Conservation (phyloP, 2,329 filamentous ascomycete species). For the Zelopaecilomyces penicillatus region DNA sequence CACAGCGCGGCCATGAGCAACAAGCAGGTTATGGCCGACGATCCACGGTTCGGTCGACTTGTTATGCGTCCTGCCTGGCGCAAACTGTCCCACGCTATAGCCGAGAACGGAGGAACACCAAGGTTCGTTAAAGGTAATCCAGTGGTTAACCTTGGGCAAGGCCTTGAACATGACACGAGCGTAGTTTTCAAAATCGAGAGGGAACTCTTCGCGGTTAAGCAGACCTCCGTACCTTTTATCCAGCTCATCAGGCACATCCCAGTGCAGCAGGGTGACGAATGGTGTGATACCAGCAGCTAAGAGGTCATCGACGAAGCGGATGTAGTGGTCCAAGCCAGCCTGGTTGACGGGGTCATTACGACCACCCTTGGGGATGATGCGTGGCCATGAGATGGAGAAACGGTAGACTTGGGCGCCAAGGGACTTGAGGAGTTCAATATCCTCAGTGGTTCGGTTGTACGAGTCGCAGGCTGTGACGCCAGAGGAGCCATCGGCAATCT, state of each 20-base stretch:
- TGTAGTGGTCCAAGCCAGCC: slow-evolving; percentile 68
- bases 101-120: slow-evolving; percentile 78
- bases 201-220: slow-evolving; percentile 73
- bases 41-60: slow-evolving; percentile 71
- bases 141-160: slow-evolving; percentile 70
- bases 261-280: slow-evolving; percentile 78
- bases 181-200: slow-evolving; percentile 72
- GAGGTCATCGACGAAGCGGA: slow-evolving; percentile 70
- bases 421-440: slow-evolving; percentile 68
- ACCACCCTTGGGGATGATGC: slow-evolving; percentile 78
- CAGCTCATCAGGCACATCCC: slow-evolving; percentile 74
- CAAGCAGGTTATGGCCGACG: slow-evolving; percentile 69
- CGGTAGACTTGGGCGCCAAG: slow-evolving; percentile 69
- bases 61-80: slow-evolving; percentile 75
- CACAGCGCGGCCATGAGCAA: slow-evolving; percentile 73
- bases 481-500: slow-evolving; percentile 69
- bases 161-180: slow-evolving; percentile 67
- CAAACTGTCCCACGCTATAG: slow-evolving; percentile 69
- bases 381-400: slow-evolving; percentile 78
- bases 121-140: slow-evolving; percentile 88
- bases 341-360: slow-evolving; percentile 75
- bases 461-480: slow-evolving; percentile 79
- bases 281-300: slow-evolving; percentile 68
- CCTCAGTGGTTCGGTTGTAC: slow-evolving; percentile 69
- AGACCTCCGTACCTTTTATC: slow-evolving; percentile 76